phyloP scores from a whole-genome alignment of 1,284 basidiomycete species.

The Mycena sp. region DNA sequence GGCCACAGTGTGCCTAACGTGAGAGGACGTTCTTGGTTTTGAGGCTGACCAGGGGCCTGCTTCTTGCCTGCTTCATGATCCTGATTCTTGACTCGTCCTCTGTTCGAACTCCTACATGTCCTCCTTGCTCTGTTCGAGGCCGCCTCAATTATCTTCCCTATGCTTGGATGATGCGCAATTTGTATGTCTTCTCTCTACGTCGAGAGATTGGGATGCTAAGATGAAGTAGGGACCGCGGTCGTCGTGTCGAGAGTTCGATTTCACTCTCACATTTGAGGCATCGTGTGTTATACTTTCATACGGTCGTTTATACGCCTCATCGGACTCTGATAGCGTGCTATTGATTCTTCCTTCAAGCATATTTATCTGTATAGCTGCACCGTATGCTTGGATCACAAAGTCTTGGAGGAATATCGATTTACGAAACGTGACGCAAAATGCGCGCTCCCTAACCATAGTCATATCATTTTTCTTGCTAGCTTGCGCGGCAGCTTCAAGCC shows the following conservation, averaged over 20 bases:
- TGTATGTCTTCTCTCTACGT: background rate
- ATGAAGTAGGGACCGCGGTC: constrained; percentile 8
- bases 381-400: constrained; percentile 7
- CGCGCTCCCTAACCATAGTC: constrained; percentile 4
- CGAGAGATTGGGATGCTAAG: background rate
- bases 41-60: no score
- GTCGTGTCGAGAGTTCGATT: constrained; percentile 14
- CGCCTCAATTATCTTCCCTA: background rate
- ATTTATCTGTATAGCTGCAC: constrained; percentile 7
- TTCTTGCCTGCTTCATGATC: no score
- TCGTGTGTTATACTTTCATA: constrained; percentile 1
- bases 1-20: no score
- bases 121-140: background rate
- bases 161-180: constrained; percentile 6
- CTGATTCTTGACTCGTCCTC: no score
- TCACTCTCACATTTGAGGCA: constrained; percentile 18
- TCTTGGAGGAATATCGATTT: constrained; percentile 7
- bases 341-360: constrained; percentile 13
- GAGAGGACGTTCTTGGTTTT: no score
- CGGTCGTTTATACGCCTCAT: background rate
- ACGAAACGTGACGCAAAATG: background rate
- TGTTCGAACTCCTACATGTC: no score
- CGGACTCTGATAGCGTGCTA: background rate
- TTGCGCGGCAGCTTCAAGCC: constrained; percentile 2
- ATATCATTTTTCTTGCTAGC: background rate